A percentile compares a stretch with the other conserved stretches of the same genome.
Evolutionary conservation across 768 basidiomycete species (phyloP).

Genomic region (Cantharellus anzutake): DNA sequence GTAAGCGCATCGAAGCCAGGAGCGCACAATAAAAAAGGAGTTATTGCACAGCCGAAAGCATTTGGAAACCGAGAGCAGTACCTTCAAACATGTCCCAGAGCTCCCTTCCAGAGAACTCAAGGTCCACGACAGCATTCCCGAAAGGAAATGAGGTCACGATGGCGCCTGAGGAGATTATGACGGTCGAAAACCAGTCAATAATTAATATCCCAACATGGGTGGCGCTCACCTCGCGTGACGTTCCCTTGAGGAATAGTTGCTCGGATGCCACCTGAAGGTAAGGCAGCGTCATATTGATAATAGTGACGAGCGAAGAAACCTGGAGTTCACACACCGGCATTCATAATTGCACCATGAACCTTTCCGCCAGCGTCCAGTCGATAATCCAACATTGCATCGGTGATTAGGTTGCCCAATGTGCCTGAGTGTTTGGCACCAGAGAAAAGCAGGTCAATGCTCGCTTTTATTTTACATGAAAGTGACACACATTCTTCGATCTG

Average conservation of each 20-base stretch:
- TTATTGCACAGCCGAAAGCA: slow-evolving; percentile 10
- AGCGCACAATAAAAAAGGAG: slow-evolving; percentile 1
- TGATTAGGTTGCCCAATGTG: slow-evolving; percentile 25
- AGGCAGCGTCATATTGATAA: neutral
- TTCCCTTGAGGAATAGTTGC: slow-evolving; percentile 23
- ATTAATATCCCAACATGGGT: neutral
- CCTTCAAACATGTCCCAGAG: slow-evolving; percentile 28
- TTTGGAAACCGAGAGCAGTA: slow-evolving; percentile 17
- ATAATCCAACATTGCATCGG: slow-evolving; percentile 25
- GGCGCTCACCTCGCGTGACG: slow-evolving; percentile 21
- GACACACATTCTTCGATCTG: slow-evolving; percentile 22
- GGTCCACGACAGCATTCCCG: slow-evolving; percentile 23
- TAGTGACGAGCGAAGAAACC: neutral
- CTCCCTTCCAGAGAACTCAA: slow-evolving; percentile 22
- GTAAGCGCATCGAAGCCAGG: neutral
- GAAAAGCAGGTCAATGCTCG: neutral
- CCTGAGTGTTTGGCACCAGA: slow-evolving; percentile 3
- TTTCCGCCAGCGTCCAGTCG: slow-evolving; percentile 13
- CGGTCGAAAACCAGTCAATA: neutral
- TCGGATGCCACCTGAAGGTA: slow-evolving; percentile 20
- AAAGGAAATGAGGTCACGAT: slow-evolving; percentile 27
- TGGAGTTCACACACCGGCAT: slow-evolving; percentile 12
- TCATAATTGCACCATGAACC: slow-evolving; percentile 22
- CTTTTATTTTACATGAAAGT: neutral
- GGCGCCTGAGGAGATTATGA: neutral